Evolutionary conservation across 116 monocot genomes (phyloP).

Genomic region (Trichopus zeylanicus): DNA sequence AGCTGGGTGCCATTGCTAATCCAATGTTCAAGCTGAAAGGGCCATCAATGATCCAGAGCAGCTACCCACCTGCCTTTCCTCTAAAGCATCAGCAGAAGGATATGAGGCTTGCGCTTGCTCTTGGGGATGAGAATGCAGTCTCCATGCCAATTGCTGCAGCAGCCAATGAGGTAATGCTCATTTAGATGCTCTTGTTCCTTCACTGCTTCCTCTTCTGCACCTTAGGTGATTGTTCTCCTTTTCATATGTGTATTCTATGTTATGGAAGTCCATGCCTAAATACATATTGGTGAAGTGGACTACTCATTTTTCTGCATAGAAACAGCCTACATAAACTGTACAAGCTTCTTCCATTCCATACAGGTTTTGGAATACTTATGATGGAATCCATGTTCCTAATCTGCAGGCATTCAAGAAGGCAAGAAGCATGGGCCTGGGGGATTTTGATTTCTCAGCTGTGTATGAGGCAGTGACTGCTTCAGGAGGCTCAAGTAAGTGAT

Average conservation of each 20-base stretch:
- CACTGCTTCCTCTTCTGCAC: too few species aligned
- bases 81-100: conserved; percentile 99
- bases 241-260: too few species aligned
- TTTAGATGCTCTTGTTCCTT: too few species aligned
- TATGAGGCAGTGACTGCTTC: conserved; percentile 37
- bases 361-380: too few species aligned
- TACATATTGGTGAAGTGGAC: too few species aligned
- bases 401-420: conserved; percentile 84
- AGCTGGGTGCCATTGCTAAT: conserved; percentile 79
- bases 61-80: conserved; percentile 77
- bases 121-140: conserved; percentile 75
- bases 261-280: too few species aligned
- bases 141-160: conserved; percentile 94
- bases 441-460: conserved; percentile 93
- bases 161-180: conserved; percentile 70
- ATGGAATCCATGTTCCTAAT: too few species aligned
- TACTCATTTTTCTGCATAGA: too few species aligned
- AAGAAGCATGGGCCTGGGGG: conserved; percentile 60
- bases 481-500: conserved; percentile 14
- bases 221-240: too few species aligned
- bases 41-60: conserved; percentile 67
- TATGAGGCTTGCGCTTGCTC: conserved; percentile 85
- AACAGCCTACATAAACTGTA: too few species aligned
- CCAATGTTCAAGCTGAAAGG: conserved; percentile 95
- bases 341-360: too few species aligned